Base-by-base conservation (phyloP, 75 land plant species). In the Picea glauca region DNA sequence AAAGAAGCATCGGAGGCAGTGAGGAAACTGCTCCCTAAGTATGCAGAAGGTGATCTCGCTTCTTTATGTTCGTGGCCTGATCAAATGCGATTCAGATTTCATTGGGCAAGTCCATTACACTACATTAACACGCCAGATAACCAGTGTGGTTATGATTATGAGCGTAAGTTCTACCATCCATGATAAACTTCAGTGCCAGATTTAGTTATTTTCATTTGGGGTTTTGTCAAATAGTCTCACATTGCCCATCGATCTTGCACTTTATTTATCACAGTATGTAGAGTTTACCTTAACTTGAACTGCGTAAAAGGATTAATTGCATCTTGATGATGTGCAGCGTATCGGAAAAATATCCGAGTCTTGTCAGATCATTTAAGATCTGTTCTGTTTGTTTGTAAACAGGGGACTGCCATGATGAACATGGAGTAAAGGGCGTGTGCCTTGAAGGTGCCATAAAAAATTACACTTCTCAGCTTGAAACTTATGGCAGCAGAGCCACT, bases 331-430 rank as follows among this genome's bases (percentile, higher is more conserved):
- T 60, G 61, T 60, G 6, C 21, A 20, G 23, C 18, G 0, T 35
- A 35, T 35, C 38, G 2, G 2, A 35, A 35, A 35, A 35, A 35
- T 35, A 35, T 35, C 38, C 2, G 38, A 64, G 3, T 4, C 30
- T 64, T 20, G 32, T 33, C 20, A 5, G 13, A 3, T 0, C 23
- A 9, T 8, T 43, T 3, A 32, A 20, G 14, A 13, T 74, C 13
- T 54, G 1, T 74, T 40, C 11, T 30, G 20, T n/a, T 72, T 30
- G 21, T 14, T 6, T 68, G 21, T 40, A 21, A 35, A 50, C 74
- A 94, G 96, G 96, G 76, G 96, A 94, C 60, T 94, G 96, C 74
- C 90, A 94, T 77, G 85, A 92, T 87, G 85, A 84, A 40, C 54
- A 78, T 77, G 91, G 90, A n/a, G 72, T 75, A 6, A 50, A 81